Base-by-base conservation (phyloP, 1,284 basidiomycete genomes). In the Pascua sp. region DNA sequence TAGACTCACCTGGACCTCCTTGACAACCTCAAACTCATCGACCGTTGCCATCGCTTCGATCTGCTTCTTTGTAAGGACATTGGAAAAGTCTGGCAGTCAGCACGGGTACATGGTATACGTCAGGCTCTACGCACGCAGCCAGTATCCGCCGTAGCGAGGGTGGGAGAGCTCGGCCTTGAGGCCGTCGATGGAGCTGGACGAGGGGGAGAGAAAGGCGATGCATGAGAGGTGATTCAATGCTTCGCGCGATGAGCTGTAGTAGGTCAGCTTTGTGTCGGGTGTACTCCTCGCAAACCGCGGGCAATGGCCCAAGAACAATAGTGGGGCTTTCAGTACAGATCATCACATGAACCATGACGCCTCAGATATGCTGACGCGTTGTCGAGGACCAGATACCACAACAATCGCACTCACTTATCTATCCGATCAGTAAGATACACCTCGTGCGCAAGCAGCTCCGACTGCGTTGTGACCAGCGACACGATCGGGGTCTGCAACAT, bases 391-490 rank as follows among this genome's bases (percentile, higher is more conserved):
- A n/a, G n/a, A n/a, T n/a, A n/a, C n/a, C n/a, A n/a, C n/a, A n/a
- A n/a, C n/a, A n/a, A n/a, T n/a, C n/a, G n/a, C n/a, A 64, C 75
- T 56, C 52, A 77, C 73, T 98, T 98, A 80, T 96, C 93, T 72
- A 99, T 90, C 57, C 92, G 84, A 79, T 98, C 96, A 1, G 95
- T 98, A 51, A 99, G 85, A 77, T 98, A 99, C 17, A 98, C 91
- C 73, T 99, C 93, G 67, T 98, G 91, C 4, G 91, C 86, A n/a
- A 99, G 81, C 18, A 99, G 82, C 11, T 88, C 88, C 3, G 92
- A 94, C 71, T 98, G 96, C 0, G 96, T 98, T 2, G 92, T 88
- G 5, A 93, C 90, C 9, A 97, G 83, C 2, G 94, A 98, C 11
- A 98, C 89, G 64, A 98, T 95, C 1, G 96, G 92, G n/a, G 96